Base-by-base conservation (phyloP, 2,329 filamentous ascomycete genomes). In the Botrytis cinerea region DNA sequence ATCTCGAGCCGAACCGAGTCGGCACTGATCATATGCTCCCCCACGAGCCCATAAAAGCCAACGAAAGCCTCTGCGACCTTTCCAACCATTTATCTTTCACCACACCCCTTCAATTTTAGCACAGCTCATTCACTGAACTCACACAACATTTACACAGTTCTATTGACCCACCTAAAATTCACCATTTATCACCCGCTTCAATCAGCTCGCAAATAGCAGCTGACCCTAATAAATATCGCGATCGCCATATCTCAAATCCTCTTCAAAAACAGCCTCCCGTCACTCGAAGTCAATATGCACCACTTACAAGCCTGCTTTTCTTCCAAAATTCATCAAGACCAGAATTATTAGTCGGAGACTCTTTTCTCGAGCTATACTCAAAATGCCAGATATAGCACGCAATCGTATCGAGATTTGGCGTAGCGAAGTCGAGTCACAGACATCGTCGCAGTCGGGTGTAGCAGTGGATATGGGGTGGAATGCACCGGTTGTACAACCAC, bases 371-470 rank as follows among this genome's bases (percentile, higher is more conserved):
- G 9, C 46, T 28, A 51, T 48, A 51, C 35, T 62, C 35, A 66
- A 72, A 51, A 72, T 72, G 70, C 70, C 70, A 67, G 48, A 64
- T 35, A 38, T 54, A 54, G 35, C 61, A 57, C 46, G 38, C 35
- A 72, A 72, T 48, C 48, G 70, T 5, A 72, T 72, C 38, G 61
- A 72, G 16, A 66, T 72, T 38, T 72, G 70, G 70, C 62, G 70
- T 5, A 67, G 61, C 48, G 70, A 72, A 64, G 61, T 72, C 4
- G 40, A 62, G 38, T 72, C 70, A 28, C 70, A 45, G 43, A 67
- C 70, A 28, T 72, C 70, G n/a, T 72, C 70, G 38, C 46, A 51
- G 38, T 67, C 45, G 20, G 38, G 35, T 66, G 22, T 51, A 16
- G 46, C 57, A 32, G n/a, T 32, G 38, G 62, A 57, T 4, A 48